Base-by-base conservation (phyloP, 371 early-diverging fungal genomes). In the Rhizomucor pusillus region DNA sequence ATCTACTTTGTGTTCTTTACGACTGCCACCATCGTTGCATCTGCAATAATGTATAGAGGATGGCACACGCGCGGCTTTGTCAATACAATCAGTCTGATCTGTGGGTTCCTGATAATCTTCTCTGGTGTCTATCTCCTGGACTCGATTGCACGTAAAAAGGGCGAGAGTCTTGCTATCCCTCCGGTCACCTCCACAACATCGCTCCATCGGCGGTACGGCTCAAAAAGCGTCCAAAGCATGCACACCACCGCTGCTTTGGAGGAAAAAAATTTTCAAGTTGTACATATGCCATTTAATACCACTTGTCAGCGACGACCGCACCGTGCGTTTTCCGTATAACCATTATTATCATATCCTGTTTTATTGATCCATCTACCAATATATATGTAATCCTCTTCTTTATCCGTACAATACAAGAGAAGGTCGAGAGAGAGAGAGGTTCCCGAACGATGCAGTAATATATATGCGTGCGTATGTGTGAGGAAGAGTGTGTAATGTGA, bases 1-100 rank as follows among this genome's bases (percentile, higher is more conserved):
- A 86, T 92, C 54, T 93, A 93, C 72, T 93, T 91, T 63, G 93
- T 92, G 19, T 84, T 87, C 55, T 93, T 93, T 65, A 93, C 93
- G 18, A 88, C 92, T 10, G 89, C 91, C 9, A 93, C 94, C 7
- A 88, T 93, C 48, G 60, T 86, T 13, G 93, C 93, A 2, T 89
- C 90, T 0, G 86, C 89, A n/a, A 82, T 91, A 25, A 75, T 93
- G 34, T 91, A 88, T 73, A 82, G 87, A 57, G 93, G 93, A 19
- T 89, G 92, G 64, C 77, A 84, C 57, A 83, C 86, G 19, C 68
- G 85, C 1, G 73, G 73, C 24, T 70, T 79, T 16, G 85, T 83
- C 13, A 80, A 91, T 59, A 75, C 91, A 40, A 77, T 84, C 19
- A 88, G 89, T 43, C 70, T 94, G 45, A 81, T 94, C 50, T 85